A percentile compares a stretch with the other conserved stretches of the same genome.
Conservation (phyloP, 306 rosid species). For the Elaeagnus macrophylla region DNA sequence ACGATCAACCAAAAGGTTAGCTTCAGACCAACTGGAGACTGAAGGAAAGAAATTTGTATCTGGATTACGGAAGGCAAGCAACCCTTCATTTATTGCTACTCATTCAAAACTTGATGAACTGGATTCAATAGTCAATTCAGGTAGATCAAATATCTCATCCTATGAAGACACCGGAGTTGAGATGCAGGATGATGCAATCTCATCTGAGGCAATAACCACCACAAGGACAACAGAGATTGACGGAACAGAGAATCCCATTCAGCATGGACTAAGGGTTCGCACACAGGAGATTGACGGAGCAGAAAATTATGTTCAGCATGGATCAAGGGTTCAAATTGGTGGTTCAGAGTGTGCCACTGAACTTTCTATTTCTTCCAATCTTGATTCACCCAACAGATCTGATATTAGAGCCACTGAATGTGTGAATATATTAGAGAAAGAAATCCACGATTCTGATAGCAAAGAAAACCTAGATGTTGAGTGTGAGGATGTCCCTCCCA, state of each 20-base stretch:
- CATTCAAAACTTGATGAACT: constrained; percentile 68
- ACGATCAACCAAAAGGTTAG: constrained; percentile 43
- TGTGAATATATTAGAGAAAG: constrained; percentile 39
- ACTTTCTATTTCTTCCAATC: constrained; percentile 75
- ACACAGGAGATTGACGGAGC: constrained; percentile 28
- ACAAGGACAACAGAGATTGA: constrained; percentile 35
- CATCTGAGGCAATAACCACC: constrained; percentile 28
- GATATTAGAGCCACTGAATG: constrained; percentile 45
- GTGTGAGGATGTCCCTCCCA: constrained; percentile 18
- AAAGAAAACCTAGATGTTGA: constrained; percentile 20
- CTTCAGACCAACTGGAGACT: constrained; percentile 60
- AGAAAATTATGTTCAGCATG: constrained; percentile 39
- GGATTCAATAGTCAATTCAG: constrained; percentile 37
- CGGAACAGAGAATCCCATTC: too few species aligned
- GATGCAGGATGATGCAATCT: constrained; percentile 29
- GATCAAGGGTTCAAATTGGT: constrained; percentile 40
- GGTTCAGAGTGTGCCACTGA: constrained; percentile 82
- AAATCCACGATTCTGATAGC: constrained; percentile 26
- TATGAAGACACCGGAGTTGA: constrained; percentile 43
- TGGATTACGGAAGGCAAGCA: constrained; percentile 56
- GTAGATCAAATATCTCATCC: constrained; percentile 29
- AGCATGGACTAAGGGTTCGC: too few species aligned
- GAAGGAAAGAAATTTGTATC: constrained; percentile 46
- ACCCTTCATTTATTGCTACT: constrained; percentile 61
- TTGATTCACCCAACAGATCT: constrained; percentile 74